Base-by-base conservation (phyloP, 257 asterid species). In the Parsonsia alboflavescens region DNA sequence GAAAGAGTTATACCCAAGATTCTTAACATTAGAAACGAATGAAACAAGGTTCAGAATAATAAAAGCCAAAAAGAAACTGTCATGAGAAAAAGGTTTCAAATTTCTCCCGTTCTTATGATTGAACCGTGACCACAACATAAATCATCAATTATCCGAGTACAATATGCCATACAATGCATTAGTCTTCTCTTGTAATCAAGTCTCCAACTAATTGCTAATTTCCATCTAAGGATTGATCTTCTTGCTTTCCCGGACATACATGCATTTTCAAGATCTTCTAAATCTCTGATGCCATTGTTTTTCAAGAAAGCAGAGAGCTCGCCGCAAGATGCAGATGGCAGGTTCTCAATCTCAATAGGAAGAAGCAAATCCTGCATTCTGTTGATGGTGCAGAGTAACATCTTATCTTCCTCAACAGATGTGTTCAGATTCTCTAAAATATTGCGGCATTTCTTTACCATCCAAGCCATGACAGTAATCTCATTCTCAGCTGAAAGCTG, bases 191-290 rank as follows among this genome's bases (percentile, higher is more conserved):
- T 94, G 84, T 86, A 86, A 76, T 77, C 76, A 58, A 56, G 65
- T 75, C 98, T 88, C 97, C 97, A 91, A 73, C 80, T 53, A 67
- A 85, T 84, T 36, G 90, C 92, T 78, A 91, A 74, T 77, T 80
- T 88, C 97, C 89, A 89, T 84, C 89, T 85, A 63, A 57, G 58
- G 13, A 82, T 26, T 6, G 80, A 81, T 75, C 84, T 85, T 61
- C 80, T 85, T 39, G 77, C 71, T 76, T 79, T 85, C 16, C 58
- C 9, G 63, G 83, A 77, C 26, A 69, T 2, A 45, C 41, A 65
- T 46, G 52, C 24, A 41, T 73, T 57, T 17, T 53, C 26, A 45
- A 54, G 16, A 9, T 19, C 59, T 72, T 67, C 77, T 58, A 68
- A 80, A 24, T 74, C 69, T 66, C 0, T 21, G 42, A 82, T 21